Evolutionary conservation across 805 yeast genomes (phyloP).

Genomic region (Teunomyces stri): DNA sequence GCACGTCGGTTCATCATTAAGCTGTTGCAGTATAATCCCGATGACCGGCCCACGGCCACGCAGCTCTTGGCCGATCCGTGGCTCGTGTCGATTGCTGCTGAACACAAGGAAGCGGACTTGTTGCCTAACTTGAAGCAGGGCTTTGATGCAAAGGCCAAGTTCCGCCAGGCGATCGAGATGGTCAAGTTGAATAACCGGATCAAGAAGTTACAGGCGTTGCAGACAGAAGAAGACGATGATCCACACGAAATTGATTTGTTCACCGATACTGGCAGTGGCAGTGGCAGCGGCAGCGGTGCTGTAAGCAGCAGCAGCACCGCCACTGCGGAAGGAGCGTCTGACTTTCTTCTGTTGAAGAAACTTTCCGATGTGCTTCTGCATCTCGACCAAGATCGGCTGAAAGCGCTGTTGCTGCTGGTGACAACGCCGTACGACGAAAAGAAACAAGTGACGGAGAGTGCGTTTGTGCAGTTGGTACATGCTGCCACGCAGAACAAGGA

Average conservation of each 20-base stretch:
- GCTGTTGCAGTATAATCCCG: slow-evolving; percentile 68
- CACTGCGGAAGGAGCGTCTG: slow-evolving; percentile 10
- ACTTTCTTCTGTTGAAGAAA: slow-evolving; percentile 26
- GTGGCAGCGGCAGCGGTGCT: no score
- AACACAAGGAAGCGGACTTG: slow-evolving; percentile 59
- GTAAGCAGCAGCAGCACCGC: neutral
- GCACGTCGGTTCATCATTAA: slow-evolving; percentile 77
- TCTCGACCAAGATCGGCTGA: slow-evolving; percentile 17
- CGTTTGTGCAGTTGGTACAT: slow-evolving; percentile 67
- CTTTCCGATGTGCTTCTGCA: slow-evolving; percentile 23
- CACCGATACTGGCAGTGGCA: no score
- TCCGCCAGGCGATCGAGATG: slow-evolving; percentile 81
- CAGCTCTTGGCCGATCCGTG: slow-evolving; percentile 71
- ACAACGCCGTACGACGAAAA: slow-evolving; percentile 13
- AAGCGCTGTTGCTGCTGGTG: slow-evolving; percentile 18
- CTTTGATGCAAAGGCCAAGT: slow-evolving; percentile 78
- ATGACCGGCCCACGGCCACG: slow-evolving; percentile 63
- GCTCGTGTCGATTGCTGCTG: slow-evolving; percentile 51
- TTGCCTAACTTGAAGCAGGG: slow-evolving; percentile 78
- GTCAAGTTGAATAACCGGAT: slow-evolving; percentile 80
- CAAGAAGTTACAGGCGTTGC: slow-evolving; percentile 62
- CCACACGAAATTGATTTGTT: slow-evolving; percentile 43
- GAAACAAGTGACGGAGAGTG: slow-evolving; percentile 45
- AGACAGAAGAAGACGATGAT: slow-evolving; percentile 56
- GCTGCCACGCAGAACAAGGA: slow-evolving; percentile 66